Conservation (phyloP, 164 flowering plant genomes). For the Nelumbo lutea region DNA sequence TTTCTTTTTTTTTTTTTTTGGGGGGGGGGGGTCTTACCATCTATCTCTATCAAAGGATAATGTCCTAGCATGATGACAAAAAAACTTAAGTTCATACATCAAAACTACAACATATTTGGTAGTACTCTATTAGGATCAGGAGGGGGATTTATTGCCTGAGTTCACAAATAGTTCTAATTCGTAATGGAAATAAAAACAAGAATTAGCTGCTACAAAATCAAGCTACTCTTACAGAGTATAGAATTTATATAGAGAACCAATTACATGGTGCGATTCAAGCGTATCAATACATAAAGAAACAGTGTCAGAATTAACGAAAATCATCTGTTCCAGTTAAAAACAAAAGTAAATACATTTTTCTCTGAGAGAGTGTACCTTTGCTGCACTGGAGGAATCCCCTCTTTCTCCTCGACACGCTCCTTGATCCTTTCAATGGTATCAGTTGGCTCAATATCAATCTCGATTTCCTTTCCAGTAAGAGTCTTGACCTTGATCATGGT, state of each 20-base stretch:
- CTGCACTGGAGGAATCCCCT: conserved; percentile 42
- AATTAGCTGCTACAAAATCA: neutral
- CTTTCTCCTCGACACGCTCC: conserved; percentile 40
- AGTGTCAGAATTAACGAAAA: neutral
- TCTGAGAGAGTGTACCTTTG: conserved; percentile 21
- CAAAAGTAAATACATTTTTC: neutral
- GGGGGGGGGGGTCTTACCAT: too few relatives aligned
- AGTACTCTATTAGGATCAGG: too few relatives aligned
- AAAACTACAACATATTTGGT: too few relatives aligned
- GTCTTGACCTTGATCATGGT: conserved; percentile 40
- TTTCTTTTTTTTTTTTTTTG: too few relatives aligned
- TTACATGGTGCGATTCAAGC: too few relatives aligned
- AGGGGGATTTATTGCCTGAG: neutral
- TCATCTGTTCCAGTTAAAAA: too few relatives aligned
- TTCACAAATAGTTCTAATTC: neutral
- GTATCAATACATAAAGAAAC: too few relatives aligned
- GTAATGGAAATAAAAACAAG: neutral
- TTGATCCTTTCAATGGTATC: conserved; percentile 36
- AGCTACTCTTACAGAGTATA: neutral
- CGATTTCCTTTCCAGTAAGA: conserved; percentile 36
- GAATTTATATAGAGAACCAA: neutral
- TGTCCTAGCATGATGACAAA: too few relatives aligned
- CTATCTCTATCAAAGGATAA: too few relatives aligned
- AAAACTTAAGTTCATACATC: too few relatives aligned
- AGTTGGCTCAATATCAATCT: conserved; percentile 35